These are phyloP conservation scores for Myxozyma nipponensis DNA, from an alignment of 805 yeast species.

Conservation along the genomic window DNA sequence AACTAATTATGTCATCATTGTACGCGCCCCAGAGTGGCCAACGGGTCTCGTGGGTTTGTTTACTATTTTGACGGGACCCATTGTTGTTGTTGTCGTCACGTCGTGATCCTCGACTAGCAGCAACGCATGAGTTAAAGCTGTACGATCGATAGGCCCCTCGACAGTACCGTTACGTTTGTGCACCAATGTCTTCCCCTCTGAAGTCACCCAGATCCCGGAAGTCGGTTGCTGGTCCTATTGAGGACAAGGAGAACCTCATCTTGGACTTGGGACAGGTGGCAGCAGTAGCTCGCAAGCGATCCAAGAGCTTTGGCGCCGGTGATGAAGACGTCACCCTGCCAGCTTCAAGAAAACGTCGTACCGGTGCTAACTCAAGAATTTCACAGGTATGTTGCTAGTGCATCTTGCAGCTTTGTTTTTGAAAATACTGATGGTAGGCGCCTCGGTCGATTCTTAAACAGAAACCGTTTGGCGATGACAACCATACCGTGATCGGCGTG, in stretches of 20 bases:
- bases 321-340: conserved; percentile 16
- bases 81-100: neutral
- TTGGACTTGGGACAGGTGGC: neutral
- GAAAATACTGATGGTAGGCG: conserved; percentile 27
- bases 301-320: conserved; percentile 22
- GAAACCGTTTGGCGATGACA: conserved; percentile 25
- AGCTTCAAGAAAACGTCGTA: conserved; percentile 9
- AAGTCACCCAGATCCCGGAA: conserved; percentile 20
- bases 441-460: conserved; percentile 43
- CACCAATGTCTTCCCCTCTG: conserved; percentile 9
- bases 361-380: too few species aligned
- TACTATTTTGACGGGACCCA: neutral
- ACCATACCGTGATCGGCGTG: conserved; percentile 41
- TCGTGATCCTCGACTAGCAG: too few species aligned
- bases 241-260: conserved; percentile 15
- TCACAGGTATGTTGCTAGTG: neutral
- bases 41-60: neutral
- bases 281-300: conserved; percentile 10
- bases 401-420: neutral
- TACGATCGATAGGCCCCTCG: too few species aligned
- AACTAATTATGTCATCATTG: too few species aligned
- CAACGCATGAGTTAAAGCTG: neutral
- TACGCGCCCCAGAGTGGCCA: too few species aligned
- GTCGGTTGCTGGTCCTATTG: conserved; percentile 4
- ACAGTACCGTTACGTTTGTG: too few species aligned